Evolutionary conservation across 75 land plant genomes (phyloP), one percentile per base, ranked within the genome.

Genomic region (Selaginella tamariscina): DNA sequence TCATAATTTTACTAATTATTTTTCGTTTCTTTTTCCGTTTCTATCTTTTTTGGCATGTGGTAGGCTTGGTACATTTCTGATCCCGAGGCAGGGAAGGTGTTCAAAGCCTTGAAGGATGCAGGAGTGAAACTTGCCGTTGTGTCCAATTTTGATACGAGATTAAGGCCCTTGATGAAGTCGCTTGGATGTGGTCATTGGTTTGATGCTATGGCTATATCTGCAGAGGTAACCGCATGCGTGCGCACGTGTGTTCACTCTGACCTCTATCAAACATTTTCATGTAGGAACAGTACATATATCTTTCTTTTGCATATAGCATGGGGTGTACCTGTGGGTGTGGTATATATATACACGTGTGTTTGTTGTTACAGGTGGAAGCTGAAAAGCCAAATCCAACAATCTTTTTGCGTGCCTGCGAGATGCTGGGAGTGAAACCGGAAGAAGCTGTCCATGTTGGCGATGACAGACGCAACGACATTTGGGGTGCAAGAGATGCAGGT

Each of bases 401-500:
- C 62, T 89, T 89, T 57, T 70, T 82, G 27, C 80, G 81, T 62
- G 95, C 95, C 24, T 89, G 95, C 74, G 95, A 89, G 29, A 72
- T 76, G 0, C 33, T 89, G 26, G 95, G 91, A 24, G 87, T 89
- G 27, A 75, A 87, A n/a, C 83, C 91, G 32, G 87, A 89, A 64
- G 95, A 87, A 68, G 85, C 81, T 66, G 85, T 89, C 0, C 95
- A 89, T 79, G 91, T 89, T 5, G 95, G 91, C 24, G 95, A 89
- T 82, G 95, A 87, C 33, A 75, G 91, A 13, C 77, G 95, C 55
- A 87, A 89, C 72, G 91, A 87, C 33, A 65, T 87, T 56, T 87
- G 91, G 95, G 95, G 95, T 64, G 91, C 95, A 2, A 77, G 91
- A 69, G 95, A 89, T 81, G 95, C 95, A 11, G 95, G 95, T 30